phyloP scores from a whole-genome alignment of 2,329 filamentous ascomycete genomes.

The Acephala macrosclerotiorum region DNA sequence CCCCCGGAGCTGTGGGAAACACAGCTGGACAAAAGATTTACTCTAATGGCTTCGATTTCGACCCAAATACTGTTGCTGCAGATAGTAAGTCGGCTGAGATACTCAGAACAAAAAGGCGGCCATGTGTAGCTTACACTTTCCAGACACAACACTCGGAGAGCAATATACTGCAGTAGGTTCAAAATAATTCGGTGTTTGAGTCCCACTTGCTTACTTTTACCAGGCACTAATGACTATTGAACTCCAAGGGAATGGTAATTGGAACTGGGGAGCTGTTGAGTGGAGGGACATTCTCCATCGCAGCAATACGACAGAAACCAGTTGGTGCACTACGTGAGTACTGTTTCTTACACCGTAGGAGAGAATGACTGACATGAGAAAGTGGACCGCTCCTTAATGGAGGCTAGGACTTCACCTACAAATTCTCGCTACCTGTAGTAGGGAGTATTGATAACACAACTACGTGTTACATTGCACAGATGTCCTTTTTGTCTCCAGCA shows the following conservation, averaged over 20 bases:
- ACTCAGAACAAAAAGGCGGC: background rate
- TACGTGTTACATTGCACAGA: conserved; percentile 28
- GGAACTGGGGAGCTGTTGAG: conserved; percentile 30
- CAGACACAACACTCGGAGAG: background rate
- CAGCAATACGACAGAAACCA: conserved; percentile 26
- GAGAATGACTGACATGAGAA: background rate
- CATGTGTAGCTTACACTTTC: background rate
- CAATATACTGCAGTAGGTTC: background rate
- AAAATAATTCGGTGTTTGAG: background rate
- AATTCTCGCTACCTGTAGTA: conserved; percentile 13
- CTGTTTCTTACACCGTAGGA: background rate
- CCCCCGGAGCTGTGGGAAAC: conserved; percentile 11
- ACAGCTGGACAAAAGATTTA: conserved; percentile 11
- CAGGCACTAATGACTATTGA: conserved; percentile 30
- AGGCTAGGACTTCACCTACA: conserved; percentile 8
- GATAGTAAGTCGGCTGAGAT: conserved; percentile 10
- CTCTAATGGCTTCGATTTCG: conserved; percentile 24
- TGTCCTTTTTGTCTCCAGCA: conserved; percentile 11
- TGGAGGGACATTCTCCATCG: conserved; percentile 31
- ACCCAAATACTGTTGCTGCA: conserved; percentile 12
- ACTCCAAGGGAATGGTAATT: conserved; percentile 27
- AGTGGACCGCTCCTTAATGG: conserved; percentile 14
- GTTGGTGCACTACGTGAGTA: conserved; percentile 27
- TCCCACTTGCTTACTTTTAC: background rate
- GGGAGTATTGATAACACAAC: conserved; percentile 19